Evolutionary conservation across 306 rosid species (phyloP), one percentile per base, ranked within the genome.

Genomic region (Fragaria vesca): DNA sequence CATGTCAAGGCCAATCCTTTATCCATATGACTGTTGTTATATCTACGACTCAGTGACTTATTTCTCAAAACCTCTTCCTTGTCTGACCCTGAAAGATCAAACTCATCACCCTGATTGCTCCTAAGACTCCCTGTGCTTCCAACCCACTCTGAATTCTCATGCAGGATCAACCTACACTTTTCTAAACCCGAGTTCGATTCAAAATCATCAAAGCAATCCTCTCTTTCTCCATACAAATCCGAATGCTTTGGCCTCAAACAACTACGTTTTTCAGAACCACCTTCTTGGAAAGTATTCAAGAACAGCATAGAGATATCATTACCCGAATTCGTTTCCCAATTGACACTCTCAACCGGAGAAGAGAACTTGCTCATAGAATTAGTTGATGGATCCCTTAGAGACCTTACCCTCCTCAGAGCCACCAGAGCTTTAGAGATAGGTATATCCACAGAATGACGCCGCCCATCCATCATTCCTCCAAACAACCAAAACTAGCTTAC

Each of bases 341-440:
- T 89, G n/a, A 79, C 82, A 83, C 87, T 83, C 34, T 91, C 98
- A 73, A 86, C 73, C 65, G 82, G 79, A 42, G 87, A 66, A 65
- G 90, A 83, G 78, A 82, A 91, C 71, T 89, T 93, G 85, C 78
- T 82, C 86, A 85, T 88, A 40, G 93, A 83, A 79, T 84, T 86
- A 42, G 98, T 93, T 1, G 97, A 85, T 0, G 98, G 98, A 87
- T 93, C 98, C 83, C 95, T 91, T 80, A 93, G 73, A 72, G 98
- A 93, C 90, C 92, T 86, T 48, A 93, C 97, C 69, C 97, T 91
- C 93, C 95, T 82, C 84, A 93, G 76, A 48, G 93, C 93, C 18
- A 85, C 88, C 8, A 93, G 92, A 75, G 98, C 77, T 55, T 85
- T 93, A 1, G 97, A 89, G 58, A 93, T 93, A 13, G 98, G 98